Conservation (phyloP, 257 asterid genomes). For the Penstemon davidsonii region DNA sequence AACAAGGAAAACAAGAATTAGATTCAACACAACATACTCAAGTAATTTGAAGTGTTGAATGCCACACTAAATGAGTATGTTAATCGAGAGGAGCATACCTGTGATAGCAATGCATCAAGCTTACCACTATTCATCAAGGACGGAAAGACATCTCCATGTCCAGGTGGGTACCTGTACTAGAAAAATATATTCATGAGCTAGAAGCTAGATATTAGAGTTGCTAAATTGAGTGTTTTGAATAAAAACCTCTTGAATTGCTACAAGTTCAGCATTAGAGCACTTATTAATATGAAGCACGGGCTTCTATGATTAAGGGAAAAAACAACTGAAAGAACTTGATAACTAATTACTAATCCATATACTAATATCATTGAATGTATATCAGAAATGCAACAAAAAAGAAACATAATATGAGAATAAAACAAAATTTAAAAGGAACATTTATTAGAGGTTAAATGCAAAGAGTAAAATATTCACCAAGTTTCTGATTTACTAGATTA, state of each 20-base stretch:
- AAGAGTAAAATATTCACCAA: slow-evolving; percentile 16
- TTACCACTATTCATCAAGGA: slow-evolving; percentile 93
- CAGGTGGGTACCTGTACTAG: slow-evolving; percentile 87
- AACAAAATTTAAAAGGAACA: not conserved
- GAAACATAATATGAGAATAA: slow-evolving; percentile 2
- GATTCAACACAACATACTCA: slow-evolving; percentile 14
- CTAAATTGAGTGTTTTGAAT: slow-evolving; percentile 11
- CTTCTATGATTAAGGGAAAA: not conserved
- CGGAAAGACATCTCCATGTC: slow-evolving; percentile 98
- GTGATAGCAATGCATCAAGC: slow-evolving; percentile 79
- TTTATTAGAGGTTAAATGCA: not conserved
- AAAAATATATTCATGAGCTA: slow-evolving; percentile 27
- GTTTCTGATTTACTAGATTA: slow-evolving; percentile 5
- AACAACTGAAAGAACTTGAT: not conserved
- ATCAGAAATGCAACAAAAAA: not conserved
- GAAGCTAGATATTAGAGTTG: slow-evolving; percentile 4
- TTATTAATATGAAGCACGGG: not conserved
- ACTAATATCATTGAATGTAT: not conserved
- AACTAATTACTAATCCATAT: not conserved
- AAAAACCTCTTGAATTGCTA: slow-evolving; percentile 7
- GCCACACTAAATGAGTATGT: slow-evolving; percentile 19
- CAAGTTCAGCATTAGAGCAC: not conserved
- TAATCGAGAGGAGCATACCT: slow-evolving; percentile 50
- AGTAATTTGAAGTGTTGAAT: slow-evolving; percentile 1
- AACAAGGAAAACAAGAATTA: slow-evolving; percentile 6